A percentile compares a stretch with the other conserved stretches of the same genome.
Evolutionary conservation across 306 rosid genomes (phyloP).

Genomic region (Cicer yamashitae): DNA sequence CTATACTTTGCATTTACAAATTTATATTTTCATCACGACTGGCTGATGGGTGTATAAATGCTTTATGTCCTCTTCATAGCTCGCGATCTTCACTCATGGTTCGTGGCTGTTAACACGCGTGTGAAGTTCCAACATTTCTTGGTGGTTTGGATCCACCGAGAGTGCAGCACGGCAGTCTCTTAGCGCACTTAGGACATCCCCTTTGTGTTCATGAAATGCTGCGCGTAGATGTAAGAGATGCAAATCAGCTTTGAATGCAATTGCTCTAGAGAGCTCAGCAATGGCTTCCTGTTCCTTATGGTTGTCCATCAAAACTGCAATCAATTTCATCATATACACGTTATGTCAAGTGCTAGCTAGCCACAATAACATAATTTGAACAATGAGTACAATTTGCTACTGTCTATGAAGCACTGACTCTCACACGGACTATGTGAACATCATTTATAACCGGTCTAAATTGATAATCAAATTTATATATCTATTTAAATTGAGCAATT

Average conservation of each 20-base stretch:
- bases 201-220: slow-evolving; percentile 89
- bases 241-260: slow-evolving; percentile 88
- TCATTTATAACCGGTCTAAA: no score
- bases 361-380: neutral
- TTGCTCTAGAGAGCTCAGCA: slow-evolving; percentile 81
- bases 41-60: slow-evolving; percentile 26
- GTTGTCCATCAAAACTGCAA: slow-evolving; percentile 86
- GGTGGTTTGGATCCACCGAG: slow-evolving; percentile 90
- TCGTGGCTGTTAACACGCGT: slow-evolving; percentile 87
- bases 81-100: slow-evolving; percentile 54
- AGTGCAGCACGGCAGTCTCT: slow-evolving; percentile 96
- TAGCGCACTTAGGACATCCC: slow-evolving; percentile 74
- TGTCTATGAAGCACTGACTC: no score
- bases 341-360: neutral
- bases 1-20: slow-evolving; percentile 45
- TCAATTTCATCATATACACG: slow-evolving; percentile 9
- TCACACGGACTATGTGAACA: no score
- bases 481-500: no score
- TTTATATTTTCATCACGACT: slow-evolving; percentile 25
- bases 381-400: neutral
- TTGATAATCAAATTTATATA: no score
- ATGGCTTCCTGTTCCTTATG: slow-evolving; percentile 84
- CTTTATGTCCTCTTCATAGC: neutral
- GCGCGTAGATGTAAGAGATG: slow-evolving; percentile 93
- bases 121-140: slow-evolving; percentile 92